Evolutionary conservation across 2,329 filamentous ascomycete species (phyloP).

Genomic region (Penicillium sp.): DNA sequence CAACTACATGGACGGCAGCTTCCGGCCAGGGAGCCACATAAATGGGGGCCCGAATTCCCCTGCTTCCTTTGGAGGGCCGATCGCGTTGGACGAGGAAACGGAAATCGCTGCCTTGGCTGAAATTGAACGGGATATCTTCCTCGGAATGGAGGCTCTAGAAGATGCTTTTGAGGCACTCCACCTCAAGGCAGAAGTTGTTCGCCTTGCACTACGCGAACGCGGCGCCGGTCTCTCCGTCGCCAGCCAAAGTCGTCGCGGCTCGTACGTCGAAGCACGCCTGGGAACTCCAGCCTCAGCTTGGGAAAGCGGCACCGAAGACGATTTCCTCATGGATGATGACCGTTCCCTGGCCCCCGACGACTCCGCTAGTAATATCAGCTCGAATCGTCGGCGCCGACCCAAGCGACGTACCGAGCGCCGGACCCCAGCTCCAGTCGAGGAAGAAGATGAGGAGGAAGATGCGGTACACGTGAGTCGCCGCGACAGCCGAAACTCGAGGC

Average conservation of each 20-base stretch:
- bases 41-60: constrained; percentile 55
- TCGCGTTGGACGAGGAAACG: constrained; percentile 90
- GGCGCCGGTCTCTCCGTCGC: constrained; percentile 70
- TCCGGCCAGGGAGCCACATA: constrained; percentile 46
- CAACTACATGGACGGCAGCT: constrained; percentile 46
- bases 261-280: constrained; percentile 46
- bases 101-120: constrained; percentile 89
- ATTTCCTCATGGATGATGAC: constrained; percentile 48
- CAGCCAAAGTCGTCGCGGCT: constrained; percentile 50
- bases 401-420: constrained; percentile 53
- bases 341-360: constrained; percentile 53
- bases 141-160: constrained; percentile 91
- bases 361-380: constrained; percentile 55
- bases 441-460: constrained; percentile 50
- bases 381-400: constrained; percentile 49
- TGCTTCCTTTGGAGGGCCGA: constrained; percentile 68
- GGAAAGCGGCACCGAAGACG: constrained; percentile 50
- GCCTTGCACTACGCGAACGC: constrained; percentile 77
- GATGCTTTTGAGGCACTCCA: constrained; percentile 94
- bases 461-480: constrained; percentile 28
- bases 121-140: constrained; percentile 89
- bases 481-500: constrained; percentile 31
- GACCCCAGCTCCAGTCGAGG: constrained; percentile 53
- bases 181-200: constrained; percentile 77
- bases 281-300: constrained; percentile 46